Evolutionary conservation across 2,329 filamentous ascomycete species (phyloP), one percentile per base, ranked within the genome.

Genomic region (Ascochyta rabiei): DNA sequence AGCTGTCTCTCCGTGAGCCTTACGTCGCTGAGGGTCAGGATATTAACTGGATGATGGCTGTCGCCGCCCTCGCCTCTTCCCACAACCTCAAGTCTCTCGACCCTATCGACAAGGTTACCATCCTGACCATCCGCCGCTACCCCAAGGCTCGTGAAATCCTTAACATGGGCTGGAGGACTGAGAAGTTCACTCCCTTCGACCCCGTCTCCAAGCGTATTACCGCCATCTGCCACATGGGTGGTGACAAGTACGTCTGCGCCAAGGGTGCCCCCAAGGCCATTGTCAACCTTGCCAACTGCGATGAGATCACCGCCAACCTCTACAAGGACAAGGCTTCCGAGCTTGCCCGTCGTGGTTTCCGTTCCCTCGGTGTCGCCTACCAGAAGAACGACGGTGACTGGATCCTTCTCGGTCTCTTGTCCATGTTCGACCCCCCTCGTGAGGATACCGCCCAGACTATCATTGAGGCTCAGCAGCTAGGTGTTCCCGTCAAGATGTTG

Each of bases 31-130:
- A 90, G 75, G 89, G 88, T 67, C 85, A 89, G 71, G 88, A 90
- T 76, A 85, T 90, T 75, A 89, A 91, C 81, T 91, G 88, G 88
- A 90, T 91, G 88, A 90, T 91, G 88, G 88, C 88, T 61, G 88
- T 89, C 57, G 88, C 89, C 56, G 88, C 88, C 57, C 84, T 91
- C 51, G 89, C 88, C 53, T 90, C 88, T 47, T 90, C 88, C 59
- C 88, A 91, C 81, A 91, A 90, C 79, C 82, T 90, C 78, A 89
- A 89, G 79, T 89, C 88, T 58, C 83, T 91, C 59, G 89, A 91
- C 72, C 88, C 88, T 57, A 91, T 91, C 68, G 88, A 91, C 80
- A 91, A 91, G 80, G 86, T 91, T 67, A 91, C 87, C 50, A 88
- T 91, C 66, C 81, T 90, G 54, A 90, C 88, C 49, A 84, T 91